phyloP scores from a whole-genome alignment of 176 grass and related monocot genomes.

The Ananas comosus region DNA sequence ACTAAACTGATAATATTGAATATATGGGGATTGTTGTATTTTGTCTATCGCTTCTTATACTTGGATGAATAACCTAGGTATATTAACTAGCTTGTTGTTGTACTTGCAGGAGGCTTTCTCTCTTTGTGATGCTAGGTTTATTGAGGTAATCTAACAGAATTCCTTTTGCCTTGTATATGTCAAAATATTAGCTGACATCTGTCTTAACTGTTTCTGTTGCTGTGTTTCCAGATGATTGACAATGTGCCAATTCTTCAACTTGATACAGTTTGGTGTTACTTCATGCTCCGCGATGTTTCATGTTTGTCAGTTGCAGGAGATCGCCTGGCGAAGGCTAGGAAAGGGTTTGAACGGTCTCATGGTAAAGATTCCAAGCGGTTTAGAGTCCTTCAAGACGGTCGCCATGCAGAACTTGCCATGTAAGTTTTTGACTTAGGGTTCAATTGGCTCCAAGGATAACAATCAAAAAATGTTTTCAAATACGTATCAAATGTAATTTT shows the following conservation, averaged over 20 bases:
- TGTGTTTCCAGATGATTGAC: slow-evolving; percentile 62
- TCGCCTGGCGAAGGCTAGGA: slow-evolving; percentile 51
- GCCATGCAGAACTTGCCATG: slow-evolving; percentile 74
- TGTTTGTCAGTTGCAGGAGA: slow-evolving; percentile 52
- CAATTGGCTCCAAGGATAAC: no score
- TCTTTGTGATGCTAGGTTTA: slow-evolving; percentile 64
- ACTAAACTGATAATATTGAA: background rate
- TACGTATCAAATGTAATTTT: no score
- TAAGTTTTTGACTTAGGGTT: slow-evolving; percentile 30
- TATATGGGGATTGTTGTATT: background rate
- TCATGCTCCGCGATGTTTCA: slow-evolving; percentile 79
- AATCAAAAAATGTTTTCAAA: no score
- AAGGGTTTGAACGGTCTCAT: slow-evolving; percentile 73
- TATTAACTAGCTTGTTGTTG: slow-evolving; percentile 15
- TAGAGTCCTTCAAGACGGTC: slow-evolving; percentile 58
- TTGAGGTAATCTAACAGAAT: slow-evolving; percentile 50
- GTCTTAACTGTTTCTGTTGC: background rate
- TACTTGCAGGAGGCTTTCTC: slow-evolving; percentile 79
- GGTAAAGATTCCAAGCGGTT: slow-evolving; percentile 86
- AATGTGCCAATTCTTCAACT: slow-evolving; percentile 93
- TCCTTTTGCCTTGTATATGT: background rate
- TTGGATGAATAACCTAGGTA: background rate
- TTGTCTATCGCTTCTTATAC: background rate
- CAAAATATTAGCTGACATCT: background rate
- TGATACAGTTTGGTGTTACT: slow-evolving; percentile 97